phyloP scores from a whole-genome alignment of 2,329 filamentous ascomycete genomes.

The Phialophora chinensis region DNA sequence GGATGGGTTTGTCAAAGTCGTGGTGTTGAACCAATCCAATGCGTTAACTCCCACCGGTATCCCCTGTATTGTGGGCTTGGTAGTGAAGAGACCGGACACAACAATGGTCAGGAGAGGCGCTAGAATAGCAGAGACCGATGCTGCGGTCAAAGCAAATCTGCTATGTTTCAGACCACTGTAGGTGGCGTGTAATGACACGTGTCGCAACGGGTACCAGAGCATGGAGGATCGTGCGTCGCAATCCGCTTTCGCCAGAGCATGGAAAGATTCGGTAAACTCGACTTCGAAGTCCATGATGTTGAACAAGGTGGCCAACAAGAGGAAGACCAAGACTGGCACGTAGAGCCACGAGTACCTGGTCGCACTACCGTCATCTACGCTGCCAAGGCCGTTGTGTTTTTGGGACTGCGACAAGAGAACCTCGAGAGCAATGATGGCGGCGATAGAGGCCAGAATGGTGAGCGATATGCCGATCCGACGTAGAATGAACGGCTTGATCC shows the following conservation, averaged over 20 bases:
- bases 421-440: constrained; percentile 29
- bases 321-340: constrained; percentile 37
- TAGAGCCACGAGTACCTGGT: constrained; percentile 39
- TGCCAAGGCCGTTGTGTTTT: constrained; percentile 28
- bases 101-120: constrained; percentile 39
- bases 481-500: constrained; percentile 31
- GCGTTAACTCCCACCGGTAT: constrained; percentile 36
- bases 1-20: not conserved
- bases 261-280: constrained; percentile 29
- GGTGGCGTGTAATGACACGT: constrained; percentile 27
- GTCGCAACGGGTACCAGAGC: constrained; percentile 33
- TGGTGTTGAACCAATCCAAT: constrained; percentile 37
- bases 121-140: constrained; percentile 38
- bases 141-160: constrained; percentile 32
- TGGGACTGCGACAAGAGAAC: constrained; percentile 28
- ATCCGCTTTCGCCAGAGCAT: constrained; percentile 29
- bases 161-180: constrained; percentile 29
- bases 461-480: constrained; percentile 26
- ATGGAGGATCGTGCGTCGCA: constrained; percentile 27
- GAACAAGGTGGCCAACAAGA: constrained; percentile 35
- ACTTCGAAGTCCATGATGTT: constrained; percentile 36
- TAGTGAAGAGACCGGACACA: constrained; percentile 41
- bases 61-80: constrained; percentile 30
- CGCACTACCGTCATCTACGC: constrained; percentile 18
- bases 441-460: constrained; percentile 28